Conservation (phyloP, 495 filamentous ascomycete genomes). For the Trichoderma asperelloides region DNA sequence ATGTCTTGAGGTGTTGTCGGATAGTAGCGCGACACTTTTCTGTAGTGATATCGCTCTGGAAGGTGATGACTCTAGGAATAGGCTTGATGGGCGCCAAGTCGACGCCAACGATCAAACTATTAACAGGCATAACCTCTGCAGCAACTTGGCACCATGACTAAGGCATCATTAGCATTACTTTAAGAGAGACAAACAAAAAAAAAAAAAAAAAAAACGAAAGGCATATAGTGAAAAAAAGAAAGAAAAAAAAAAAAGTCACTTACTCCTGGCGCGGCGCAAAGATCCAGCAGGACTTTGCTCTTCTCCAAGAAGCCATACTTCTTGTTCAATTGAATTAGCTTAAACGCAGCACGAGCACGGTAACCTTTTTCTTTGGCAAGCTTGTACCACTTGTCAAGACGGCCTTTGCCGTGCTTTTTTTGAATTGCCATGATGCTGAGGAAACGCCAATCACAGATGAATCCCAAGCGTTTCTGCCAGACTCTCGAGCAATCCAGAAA, state of each 20-base stretch:
- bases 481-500: background rate
- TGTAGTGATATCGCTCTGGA: constrained; percentile 97
- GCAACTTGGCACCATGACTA: constrained; percentile 98
- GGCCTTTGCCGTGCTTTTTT: constrained; percentile 99
- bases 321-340: constrained; percentile 96
- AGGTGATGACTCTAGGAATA: constrained; percentile 84
- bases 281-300: constrained; percentile 90
- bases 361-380: constrained; percentile 99
- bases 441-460: background rate
- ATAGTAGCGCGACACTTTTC: constrained; percentile 95
- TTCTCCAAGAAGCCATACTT: constrained; percentile 97
- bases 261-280: constrained; percentile 93
- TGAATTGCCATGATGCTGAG: constrained; percentile 73
- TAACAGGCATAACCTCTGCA: constrained; percentile 84
- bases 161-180: constrained; percentile 21
- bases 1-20: constrained; percentile 82
- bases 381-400: constrained; percentile 88
- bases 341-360: constrained; percentile 92
- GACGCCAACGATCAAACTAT: constrained; percentile 87
- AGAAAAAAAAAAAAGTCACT: constrained; percentile 24
- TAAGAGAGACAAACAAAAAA: background rate
- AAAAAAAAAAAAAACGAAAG: background rate
- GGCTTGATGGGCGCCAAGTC: constrained; percentile 94
- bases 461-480: background rate
- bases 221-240: background rate